These are phyloP conservation scores for Pyrus bretschneideri DNA, from an alignment of 306 rosid genomes.

Conservation along the genomic window DNA sequence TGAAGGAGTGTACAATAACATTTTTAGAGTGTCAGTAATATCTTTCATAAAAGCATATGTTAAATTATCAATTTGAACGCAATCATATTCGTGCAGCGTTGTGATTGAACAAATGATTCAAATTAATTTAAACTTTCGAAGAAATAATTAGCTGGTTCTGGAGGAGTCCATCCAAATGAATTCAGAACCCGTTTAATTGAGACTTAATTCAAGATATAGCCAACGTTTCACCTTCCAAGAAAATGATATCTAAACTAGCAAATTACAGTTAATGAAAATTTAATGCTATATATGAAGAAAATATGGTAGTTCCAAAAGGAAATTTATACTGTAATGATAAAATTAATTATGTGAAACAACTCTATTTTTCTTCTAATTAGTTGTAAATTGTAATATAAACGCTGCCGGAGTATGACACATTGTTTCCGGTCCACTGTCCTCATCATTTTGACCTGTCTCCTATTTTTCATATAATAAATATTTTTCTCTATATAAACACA, in stretches of 20 bases:
- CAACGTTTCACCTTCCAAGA: conserved; percentile 25
- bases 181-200: not conserved
- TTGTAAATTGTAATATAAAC: conserved; percentile 6
- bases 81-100: too few relatives aligned
- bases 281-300: not conserved
- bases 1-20: not conserved
- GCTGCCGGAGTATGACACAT: conserved; percentile 19
- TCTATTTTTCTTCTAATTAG: not conserved
- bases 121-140: not conserved
- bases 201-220: not conserved
- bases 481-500: not conserved
- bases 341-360: not conserved
- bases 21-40: not conserved
- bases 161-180: not conserved
- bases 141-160: not conserved
- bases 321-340: not conserved
- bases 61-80: too few relatives aligned
- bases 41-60: not conserved
- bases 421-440: conserved; percentile 21
- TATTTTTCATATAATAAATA: not conserved
- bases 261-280: not conserved
- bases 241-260: conserved; percentile 29
- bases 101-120: not conserved
- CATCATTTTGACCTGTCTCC: conserved; percentile 16
- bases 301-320: not conserved